Evolutionary conservation across 2,329 filamentous ascomycete genomes (phyloP), one percentile per base, ranked within the genome.

Genomic region (Paraphaeosphaeria minitans): DNA sequence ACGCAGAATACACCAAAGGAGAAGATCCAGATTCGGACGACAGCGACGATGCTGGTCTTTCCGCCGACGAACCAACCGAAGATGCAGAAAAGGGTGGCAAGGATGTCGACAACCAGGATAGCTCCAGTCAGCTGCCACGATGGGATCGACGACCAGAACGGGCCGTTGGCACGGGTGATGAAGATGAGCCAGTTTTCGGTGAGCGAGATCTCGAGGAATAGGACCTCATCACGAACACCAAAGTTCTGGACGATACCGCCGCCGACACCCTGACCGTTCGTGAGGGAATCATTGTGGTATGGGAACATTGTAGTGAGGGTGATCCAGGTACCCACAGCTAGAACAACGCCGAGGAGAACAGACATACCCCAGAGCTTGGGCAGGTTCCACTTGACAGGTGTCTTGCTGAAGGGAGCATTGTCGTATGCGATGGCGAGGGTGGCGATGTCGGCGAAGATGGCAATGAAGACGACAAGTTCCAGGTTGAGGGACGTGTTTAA

Each of bases 151-250:
- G 90, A 93, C 92, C 92, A 96, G 85, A 96, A 94, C 55, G 92
- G 91, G 72, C 92, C 92, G 79, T 93, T 93, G 80, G 92, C 90
- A 84, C 93, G 92, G 65, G 92, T 96, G 81, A 96, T 94, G 83
- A 97, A 96, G 80, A 97, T 97, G 53, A 96, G 85, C 92, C 93
- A 96, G 82, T 96, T 97, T 84, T 96, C 91, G 60, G 92, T 93
- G 55, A 96, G 86, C 13, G 91, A 92, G 77, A 96, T 91, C 81
- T 96, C 87, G 39, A 97, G 88, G 86, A 96, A 96, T 72, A 97
- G 80, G 58, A 96, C 88, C 69, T 88, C 87, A 68, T 96, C 91
- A 56, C 91, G 82, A 75, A 89, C 85, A 85, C 92, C 92, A 70
- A 89, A 91, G 82, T 95, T 94, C 84, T 96, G 90, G 66, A 93